These are phyloP conservation scores for Chenopodium suecicum DNA, from an alignment of 148 eudicot genomes.

Conservation along the genomic window DNA sequence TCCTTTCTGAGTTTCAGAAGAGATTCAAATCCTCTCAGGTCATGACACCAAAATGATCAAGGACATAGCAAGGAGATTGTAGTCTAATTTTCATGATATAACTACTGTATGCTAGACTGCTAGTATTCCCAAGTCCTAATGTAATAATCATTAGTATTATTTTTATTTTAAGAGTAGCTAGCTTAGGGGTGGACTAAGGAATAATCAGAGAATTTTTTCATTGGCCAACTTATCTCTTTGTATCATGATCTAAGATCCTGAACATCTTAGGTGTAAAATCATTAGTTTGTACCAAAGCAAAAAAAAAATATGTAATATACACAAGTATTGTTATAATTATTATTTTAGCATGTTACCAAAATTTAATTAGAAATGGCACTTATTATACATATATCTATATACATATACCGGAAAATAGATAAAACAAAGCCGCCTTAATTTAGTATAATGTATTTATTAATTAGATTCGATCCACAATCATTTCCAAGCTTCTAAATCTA, in stretches of 20 bases:
- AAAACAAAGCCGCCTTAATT: neutral
- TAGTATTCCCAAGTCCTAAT: neutral
- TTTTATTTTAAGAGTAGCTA: constrained; percentile 1
- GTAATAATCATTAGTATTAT: neutral
- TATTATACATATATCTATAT: neutral
- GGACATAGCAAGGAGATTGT: neutral
- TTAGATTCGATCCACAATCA: neutral
- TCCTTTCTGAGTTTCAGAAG: constrained; percentile 50
- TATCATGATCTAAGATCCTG: constrained; percentile 7
- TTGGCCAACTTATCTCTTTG: neutral
- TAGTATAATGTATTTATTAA: neutral
- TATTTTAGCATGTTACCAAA: neutral
- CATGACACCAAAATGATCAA: neutral
- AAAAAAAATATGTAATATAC: neutral
- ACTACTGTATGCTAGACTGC: constrained; percentile 1
- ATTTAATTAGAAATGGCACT: neutral
- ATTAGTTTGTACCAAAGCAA: neutral
- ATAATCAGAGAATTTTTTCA: constrained; percentile 19
- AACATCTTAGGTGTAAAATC: neutral
- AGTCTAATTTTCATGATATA: constrained; percentile 7
- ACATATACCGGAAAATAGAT: too few species aligned
- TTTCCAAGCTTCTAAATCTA: neutral
- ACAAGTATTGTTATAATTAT: neutral
- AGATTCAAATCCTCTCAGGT: constrained; percentile 28
- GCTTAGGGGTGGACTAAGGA: constrained; percentile 14